Percentiles rank a stretch among this genome's conserved stretches.
Conservation (phyloP, 2,329 filamentous ascomycete genomes). For the Cytospora schulzeri region DNA sequence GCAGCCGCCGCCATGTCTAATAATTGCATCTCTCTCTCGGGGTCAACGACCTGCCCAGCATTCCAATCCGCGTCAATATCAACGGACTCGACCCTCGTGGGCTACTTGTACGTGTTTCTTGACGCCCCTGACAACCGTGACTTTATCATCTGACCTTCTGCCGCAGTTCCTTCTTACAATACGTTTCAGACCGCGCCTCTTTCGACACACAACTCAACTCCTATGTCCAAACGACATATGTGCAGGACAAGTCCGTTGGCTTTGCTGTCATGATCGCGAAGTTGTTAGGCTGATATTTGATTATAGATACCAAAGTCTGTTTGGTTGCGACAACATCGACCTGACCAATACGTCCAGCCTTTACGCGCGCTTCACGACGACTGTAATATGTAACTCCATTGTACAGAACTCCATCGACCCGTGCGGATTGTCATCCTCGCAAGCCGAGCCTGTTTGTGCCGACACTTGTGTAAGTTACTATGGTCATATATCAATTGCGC, state of each 20-base stretch:
- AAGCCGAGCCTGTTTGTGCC: slow-evolving; percentile 79
- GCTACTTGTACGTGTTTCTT: slow-evolving; percentile 57
- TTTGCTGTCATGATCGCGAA: slow-evolving; percentile 8
- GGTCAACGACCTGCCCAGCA: slow-evolving; percentile 63
- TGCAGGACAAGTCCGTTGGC: slow-evolving; percentile 70
- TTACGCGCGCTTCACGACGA: slow-evolving; percentile 92
- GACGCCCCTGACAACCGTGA: too few relatives aligned
- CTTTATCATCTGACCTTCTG: slow-evolving; percentile 18
- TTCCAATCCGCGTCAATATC: slow-evolving; percentile 66
- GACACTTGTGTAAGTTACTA: slow-evolving; percentile 72
- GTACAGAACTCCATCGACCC: slow-evolving; percentile 80
- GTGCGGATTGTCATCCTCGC: slow-evolving; percentile 66
- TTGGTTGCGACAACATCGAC: slow-evolving; percentile 80
- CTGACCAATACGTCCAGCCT: slow-evolving; percentile 76
- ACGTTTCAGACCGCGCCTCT: slow-evolving; percentile 71
- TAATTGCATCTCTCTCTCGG: slow-evolving; percentile 55
- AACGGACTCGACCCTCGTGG: slow-evolving; percentile 53
- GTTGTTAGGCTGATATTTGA: slow-evolving; percentile 25
- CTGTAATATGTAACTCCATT: slow-evolving; percentile 89
- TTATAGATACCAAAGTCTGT: slow-evolving; percentile 73
- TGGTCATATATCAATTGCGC: slow-evolving; percentile 33
- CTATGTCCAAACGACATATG: slow-evolving; percentile 76
- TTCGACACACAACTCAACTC: slow-evolving; percentile 76
- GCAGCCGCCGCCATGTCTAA: slow-evolving; percentile 41
- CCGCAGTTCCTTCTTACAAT: slow-evolving; percentile 82